Evolutionary conservation across 257 asterid species (phyloP), one percentile per base, ranked within the genome.

Genomic region (Fraxinus excelsior): DNA sequence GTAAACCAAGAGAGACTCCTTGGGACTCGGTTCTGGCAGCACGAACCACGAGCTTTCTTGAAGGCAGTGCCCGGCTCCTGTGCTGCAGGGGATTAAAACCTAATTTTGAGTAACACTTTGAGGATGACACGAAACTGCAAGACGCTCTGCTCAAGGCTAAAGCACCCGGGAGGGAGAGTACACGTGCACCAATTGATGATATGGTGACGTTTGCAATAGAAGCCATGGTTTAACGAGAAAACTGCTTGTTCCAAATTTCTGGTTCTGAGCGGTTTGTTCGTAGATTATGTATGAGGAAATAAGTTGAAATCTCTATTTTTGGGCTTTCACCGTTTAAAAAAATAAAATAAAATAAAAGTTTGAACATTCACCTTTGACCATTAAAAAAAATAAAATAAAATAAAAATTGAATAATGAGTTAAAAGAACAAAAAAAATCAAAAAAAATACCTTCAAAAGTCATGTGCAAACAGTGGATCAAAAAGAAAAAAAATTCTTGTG

Each of bases 1-100:
- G 86, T 80, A 78, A 88, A 71, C 97, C 99, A 71, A 90, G 94
- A 65, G 89, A 85, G 14, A 77, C 91, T 71, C 89, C 88, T 80
- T 84, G 80, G 79, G 97, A 91, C 85, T 92, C 95, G 6, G 86
- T 84, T 84, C 94, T 88, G n/a, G 97, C 92, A 35, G 99, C 97
- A 81, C 91, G 89, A 83, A 91, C 87, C 72, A 78, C 86, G 9
- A 88, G 82, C 82, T 85, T 92, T 76, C 91, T 83, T 4, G 89
- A 58, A 32, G 82, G 85, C 40, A 78, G 56, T 77, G 67, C 79
- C 31, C 40, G 42, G 65, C 80, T 72, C 75, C 81, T 70, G 76
- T 81, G 79, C 78, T 37, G 81, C 79, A 80, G 80, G 79, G 82
- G 71, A 85, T 80, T 51, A 78, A 74, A 80, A 2, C 84, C 83